A percentile compares a stretch with the other conserved stretches of the same genome.
Evolutionary conservation across 139 green algal genomes (phyloP).

Genomic region (Monoraphidium neglectum): DNA sequence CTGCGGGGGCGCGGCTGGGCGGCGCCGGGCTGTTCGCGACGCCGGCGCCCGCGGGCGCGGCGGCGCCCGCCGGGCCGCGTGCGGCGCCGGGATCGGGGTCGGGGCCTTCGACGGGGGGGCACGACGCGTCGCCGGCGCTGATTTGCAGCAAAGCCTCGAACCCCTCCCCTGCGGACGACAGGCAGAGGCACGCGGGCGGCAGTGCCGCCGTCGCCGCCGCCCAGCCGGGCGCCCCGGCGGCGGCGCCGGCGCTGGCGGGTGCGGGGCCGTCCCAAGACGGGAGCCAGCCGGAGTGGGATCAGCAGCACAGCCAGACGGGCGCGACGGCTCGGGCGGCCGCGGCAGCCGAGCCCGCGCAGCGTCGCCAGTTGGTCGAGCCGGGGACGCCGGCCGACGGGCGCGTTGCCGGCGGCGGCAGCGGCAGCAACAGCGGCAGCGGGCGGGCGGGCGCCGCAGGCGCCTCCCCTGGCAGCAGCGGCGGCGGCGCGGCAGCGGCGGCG

Average conservation of each 20-base stretch:
- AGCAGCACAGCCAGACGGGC: neutral
- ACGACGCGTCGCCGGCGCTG: too few relatives aligned
- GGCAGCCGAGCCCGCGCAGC: neutral
- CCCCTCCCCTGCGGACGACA: neutral
- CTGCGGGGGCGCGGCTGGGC: too few relatives aligned
- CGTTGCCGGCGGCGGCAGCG: conserved; percentile 19
- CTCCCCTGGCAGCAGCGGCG: neutral
- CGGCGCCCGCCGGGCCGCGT: too few relatives aligned
- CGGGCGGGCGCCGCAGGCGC: neutral
- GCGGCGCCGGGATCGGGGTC: too few relatives aligned
- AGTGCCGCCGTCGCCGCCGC: conserved; percentile 12
- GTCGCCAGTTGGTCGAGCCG: neutral
- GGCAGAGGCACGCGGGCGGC: conserved; percentile 7
- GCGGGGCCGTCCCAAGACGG: neutral
- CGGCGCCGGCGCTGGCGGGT: neutral
- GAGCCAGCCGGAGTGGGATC: conserved; percentile 3
- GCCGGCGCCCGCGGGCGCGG: too few relatives aligned
- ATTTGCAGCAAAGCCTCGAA: too few relatives aligned
- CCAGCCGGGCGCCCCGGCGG: neutral
- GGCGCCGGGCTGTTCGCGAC: too few relatives aligned
- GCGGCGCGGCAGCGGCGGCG: neutral
- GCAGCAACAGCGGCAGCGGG: conserved; percentile 2
- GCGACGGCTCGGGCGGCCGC: neutral
- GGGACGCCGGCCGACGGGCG: conserved; percentile 9
- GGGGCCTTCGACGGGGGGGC: too few relatives aligned